Conservation (phyloP, 148 eudicot genomes). For the Camellia sinensis region DNA sequence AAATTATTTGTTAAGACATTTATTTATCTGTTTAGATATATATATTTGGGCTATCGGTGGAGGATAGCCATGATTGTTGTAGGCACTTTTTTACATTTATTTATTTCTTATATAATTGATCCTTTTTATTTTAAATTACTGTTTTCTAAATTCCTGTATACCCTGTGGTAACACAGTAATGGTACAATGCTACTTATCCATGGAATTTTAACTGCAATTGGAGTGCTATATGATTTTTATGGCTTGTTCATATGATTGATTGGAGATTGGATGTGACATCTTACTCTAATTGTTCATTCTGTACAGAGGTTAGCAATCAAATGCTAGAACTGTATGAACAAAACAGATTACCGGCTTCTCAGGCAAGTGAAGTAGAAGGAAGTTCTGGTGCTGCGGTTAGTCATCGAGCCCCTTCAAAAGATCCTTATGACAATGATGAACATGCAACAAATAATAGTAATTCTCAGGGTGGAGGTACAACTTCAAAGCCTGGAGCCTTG, state of each 20-base stretch:
- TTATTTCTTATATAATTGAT: not conserved
- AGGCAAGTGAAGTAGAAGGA: slow-evolving; percentile 83
- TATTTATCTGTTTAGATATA: too few relatives aligned
- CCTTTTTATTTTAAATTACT: not conserved
- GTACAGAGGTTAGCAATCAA: slow-evolving; percentile 97
- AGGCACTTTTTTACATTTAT: not conserved
- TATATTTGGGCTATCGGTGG: too few relatives aligned
- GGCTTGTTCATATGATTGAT: not conserved
- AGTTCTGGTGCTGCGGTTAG: slow-evolving; percentile 51
- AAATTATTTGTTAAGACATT: too few relatives aligned
- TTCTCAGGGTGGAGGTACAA: slow-evolving; percentile 40
- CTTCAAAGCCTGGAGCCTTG: slow-evolving; percentile 35
- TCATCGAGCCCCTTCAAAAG: slow-evolving; percentile 43
- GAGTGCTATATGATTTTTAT: not conserved
- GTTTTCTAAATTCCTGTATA: not conserved
- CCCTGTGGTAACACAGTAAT: not conserved
- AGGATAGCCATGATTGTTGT: too few relatives aligned
- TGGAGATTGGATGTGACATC: not conserved
- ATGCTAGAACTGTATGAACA: slow-evolving; percentile 96
- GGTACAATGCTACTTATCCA: not conserved
- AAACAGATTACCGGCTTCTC: slow-evolving; percentile 64
- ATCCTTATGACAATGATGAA: slow-evolving; percentile 44
- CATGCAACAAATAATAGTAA: slow-evolving; percentile 35
- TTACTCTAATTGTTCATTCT: not conserved
- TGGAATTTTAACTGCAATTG: not conserved